Evolutionary conservation across 768 basidiomycete species (phyloP), one percentile per base, ranked within the genome.

Genomic region (Leccinellum albellum): DNA sequence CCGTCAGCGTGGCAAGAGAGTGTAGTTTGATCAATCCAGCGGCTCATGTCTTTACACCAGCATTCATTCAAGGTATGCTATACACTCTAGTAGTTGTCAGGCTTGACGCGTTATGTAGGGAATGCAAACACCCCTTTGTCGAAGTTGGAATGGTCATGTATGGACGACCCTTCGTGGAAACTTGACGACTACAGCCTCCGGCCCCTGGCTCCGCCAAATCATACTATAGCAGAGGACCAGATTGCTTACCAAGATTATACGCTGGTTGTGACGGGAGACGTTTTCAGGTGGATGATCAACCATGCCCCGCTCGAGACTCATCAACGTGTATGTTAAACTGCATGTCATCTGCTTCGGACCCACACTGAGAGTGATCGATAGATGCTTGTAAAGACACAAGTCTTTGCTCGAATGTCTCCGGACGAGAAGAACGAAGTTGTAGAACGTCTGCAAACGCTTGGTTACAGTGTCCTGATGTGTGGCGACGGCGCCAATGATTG

Each of bases 401-500:
- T 98, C 47, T 99, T 94, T 70, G 95, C 97, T 9, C 85, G 97
- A 23, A 98, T 99, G 97, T 99, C 97, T 9, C 97, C 97, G 0
- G 97, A 98, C 68, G 97, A 98, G 78, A 99, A 99, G 75, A 96
- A 98, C 63, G 97, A 99, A 71, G 85, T 98, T 17, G 92, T 99
- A 17, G 96, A 98, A 71, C 84, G 96, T 2, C 78, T 99, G 12
- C 97, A 98, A 65, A 78, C 82, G 2, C 81, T 99, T 23, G 97
- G 96, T 10, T 99, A 98, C 70, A 96, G 90, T 1, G 97, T 98
- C 14, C 81, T 96, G 10, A 98, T 98, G 88, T 98, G 97, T 64
- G 97, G 97, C 32, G 97, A 99, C 67, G 97, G 97, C 42, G 97
- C 97, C 2, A 99, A 99, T 68, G 97, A 99, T 68, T 98, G 97